Evolutionary conservation across 768 basidiomycete genomes (phyloP), one percentile per base, ranked within the genome.

Genomic region (Xerocomus potaroensis): DNA sequence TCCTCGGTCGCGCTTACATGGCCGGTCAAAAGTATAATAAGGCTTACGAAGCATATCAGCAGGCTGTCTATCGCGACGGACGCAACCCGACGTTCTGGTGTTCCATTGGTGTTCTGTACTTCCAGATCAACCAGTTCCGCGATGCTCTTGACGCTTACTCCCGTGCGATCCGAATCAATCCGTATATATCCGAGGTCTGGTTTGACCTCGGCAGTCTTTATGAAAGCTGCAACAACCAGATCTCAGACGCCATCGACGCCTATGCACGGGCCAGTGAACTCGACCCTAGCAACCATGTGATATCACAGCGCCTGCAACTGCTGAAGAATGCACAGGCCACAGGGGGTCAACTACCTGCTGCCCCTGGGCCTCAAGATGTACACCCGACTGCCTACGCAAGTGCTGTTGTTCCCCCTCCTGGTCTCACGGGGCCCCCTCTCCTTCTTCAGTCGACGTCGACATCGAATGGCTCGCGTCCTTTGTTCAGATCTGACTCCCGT

Each of bases 21-120:
- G 91, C 93, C 14, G 92, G 91, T 15, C 91, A 91, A 67, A 95
- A 97, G 65, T 97, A 97, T 73, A 97, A 96, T 77, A 97, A 97
- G 65, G 96, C 96, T 15, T 98, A 99, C 70, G 95, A 99, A 66
- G 94, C 94, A 0, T 98, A 98, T 64, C 96, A 99, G 60, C 96
- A 99, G 67, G 95, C 96, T 16, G 93, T 99, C 15, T 98, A 98
- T 69, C 89, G 95, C 43, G 96, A 99, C 60, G 96, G 95, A 18
- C 90, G 93, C 48, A 99, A 98, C 64, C 96, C 96, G 0, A 97
- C 96, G 0, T 99, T 97, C 69, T 98, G 96, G 96, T 98, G 95
- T 65, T 95, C 92, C 19, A 99, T 99, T 60, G 96, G 96, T 38
- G 96, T 99, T 1, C 79, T 99, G 1, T 99, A 99, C 66, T 99